Percentiles rank a stretch among this genome's conserved stretches.
Evolutionary conservation across 1,284 basidiomycete genomes (phyloP).

Genomic region (Microbotryum scabiosae): DNA sequence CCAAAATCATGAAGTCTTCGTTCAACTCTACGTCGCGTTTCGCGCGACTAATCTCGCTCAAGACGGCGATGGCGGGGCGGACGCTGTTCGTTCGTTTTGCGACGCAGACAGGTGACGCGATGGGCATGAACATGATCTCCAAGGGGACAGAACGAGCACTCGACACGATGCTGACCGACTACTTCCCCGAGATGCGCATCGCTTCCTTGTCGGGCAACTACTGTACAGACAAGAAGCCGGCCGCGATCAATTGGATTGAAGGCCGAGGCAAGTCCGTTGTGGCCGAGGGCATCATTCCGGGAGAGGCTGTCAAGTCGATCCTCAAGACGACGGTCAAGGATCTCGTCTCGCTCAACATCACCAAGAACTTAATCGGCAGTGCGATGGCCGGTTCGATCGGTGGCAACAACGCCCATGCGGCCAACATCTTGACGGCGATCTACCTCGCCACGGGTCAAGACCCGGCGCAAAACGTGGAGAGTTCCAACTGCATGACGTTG

Average conservation of each 20-base stretch:
- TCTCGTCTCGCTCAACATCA: conserved; percentile 83
- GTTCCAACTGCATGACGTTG: conserved; percentile 93
- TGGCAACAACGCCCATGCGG: conserved; percentile 97
- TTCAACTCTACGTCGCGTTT: conserved; percentile 94
- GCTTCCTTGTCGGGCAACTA: conserved; percentile 94
- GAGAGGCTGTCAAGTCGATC: conserved; percentile 76
- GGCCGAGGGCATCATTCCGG: conserved; percentile 88
- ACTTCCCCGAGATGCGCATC: conserved; percentile 91
- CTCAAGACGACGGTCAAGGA: conserved; percentile 91
- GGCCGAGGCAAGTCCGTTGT: conserved; percentile 96
- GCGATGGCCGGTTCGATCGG: conserved; percentile 97
- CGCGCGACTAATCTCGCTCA: conserved; percentile 70
- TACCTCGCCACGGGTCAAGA: conserved; percentile 97
- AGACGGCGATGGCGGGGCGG: conserved; percentile 78
- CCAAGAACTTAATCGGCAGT: conserved; percentile 96
- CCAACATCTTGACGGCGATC: conserved; percentile 93
- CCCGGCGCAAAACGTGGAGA: conserved; percentile 98
- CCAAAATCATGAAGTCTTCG: conserved; percentile 63
- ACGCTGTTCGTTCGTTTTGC: conserved; percentile 94
- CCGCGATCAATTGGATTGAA: conserved; percentile 99
- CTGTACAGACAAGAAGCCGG: conserved; percentile 99
- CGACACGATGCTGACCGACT: conserved; percentile 58
- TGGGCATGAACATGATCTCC: conserved; percentile 97
- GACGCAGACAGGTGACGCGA: conserved; percentile 92
- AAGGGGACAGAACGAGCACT: conserved; percentile 86